phyloP scores from a whole-genome alignment of 768 basidiomycete species.

The Tubosaeta sp. region DNA sequence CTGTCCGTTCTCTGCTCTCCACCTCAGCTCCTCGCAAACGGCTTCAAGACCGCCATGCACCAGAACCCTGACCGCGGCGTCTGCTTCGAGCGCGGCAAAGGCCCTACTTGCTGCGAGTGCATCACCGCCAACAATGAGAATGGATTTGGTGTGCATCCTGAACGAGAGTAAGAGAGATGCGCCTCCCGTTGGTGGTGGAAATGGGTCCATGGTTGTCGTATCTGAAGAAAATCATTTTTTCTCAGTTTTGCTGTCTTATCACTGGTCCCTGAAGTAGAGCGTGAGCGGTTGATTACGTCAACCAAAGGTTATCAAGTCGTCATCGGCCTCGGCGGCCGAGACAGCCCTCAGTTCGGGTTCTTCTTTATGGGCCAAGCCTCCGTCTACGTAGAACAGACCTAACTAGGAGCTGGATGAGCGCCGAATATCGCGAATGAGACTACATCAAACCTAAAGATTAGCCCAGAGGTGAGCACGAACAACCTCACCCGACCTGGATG shows the following conservation, averaged over 20 bases:
- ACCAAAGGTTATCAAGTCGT: no score
- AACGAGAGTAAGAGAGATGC: conserved; percentile 81
- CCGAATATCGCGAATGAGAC: no score
- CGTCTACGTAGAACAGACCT: no score
- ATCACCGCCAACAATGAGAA: conserved; percentile 76
- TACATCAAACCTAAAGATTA: no score
- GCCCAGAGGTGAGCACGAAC: no score
- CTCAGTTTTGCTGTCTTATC: neutral
- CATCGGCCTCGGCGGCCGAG: no score
- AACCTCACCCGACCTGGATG: no score
- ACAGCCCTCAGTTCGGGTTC: no score
- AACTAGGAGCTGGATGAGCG: no score
- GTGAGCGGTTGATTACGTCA: no score
- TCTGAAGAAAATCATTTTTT: conserved; percentile 1
- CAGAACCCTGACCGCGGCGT: conserved; percentile 65
- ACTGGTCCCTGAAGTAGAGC: no score
- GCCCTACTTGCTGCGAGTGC: conserved; percentile 80
- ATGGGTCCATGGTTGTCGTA: conserved; percentile 24
- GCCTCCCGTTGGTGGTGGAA: conserved; percentile 46
- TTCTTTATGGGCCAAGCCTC: no score
- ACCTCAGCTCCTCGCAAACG: conserved; percentile 70
- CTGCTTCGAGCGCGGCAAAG: conserved; percentile 77
- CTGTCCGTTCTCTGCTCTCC: conserved; percentile 54
- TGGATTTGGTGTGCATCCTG: conserved; percentile 46
- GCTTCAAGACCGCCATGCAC: conserved; percentile 42